Evolutionary conservation across 495 filamentous ascomycete species (phyloP).

Genomic region (Apodospora peruviana): DNA sequence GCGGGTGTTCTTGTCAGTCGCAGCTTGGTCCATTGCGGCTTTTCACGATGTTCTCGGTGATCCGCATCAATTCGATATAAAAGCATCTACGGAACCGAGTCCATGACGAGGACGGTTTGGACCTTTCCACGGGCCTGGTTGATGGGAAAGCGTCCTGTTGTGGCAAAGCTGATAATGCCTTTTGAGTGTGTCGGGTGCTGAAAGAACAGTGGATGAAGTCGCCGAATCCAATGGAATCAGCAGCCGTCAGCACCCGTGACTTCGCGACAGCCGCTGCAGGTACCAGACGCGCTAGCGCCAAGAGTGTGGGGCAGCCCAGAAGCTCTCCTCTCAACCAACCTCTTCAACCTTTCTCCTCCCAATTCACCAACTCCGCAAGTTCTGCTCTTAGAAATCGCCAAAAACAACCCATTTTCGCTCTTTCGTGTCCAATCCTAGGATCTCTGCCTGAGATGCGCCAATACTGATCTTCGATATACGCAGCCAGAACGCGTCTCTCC

Average conservation of each 20-base stretch:
- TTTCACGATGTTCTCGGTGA: not conserved
- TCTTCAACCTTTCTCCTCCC: not conserved
- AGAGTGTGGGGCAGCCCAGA: not conserved
- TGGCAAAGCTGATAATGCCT: not conserved
- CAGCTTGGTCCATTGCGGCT: constrained; percentile 14
- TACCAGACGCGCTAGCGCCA: not conserved
- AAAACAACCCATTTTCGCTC: not conserved
- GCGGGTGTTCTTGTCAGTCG: constrained; percentile 13
- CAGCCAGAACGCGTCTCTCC: constrained; percentile 10
- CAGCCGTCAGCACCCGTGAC: constrained; percentile 9
- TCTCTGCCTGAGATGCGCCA: constrained; percentile 1
- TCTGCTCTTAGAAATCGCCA: not conserved
- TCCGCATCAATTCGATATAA: no score
- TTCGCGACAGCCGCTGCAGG: constrained; percentile 7
- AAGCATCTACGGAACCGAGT: no score
- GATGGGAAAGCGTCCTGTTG: no score
- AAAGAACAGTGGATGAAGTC: no score
- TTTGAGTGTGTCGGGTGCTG: no score
- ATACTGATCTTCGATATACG: constrained; percentile 11
- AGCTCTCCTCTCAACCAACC: not conserved
- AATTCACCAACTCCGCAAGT: not conserved
- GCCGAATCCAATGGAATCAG: no score
- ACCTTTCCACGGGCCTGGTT: no score
- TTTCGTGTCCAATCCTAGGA: not conserved
- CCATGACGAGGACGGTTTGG: no score